Evolutionary conservation across 495 filamentous ascomycete genomes (phyloP).

Genomic region (Hyaloscypha hepaticicola): DNA sequence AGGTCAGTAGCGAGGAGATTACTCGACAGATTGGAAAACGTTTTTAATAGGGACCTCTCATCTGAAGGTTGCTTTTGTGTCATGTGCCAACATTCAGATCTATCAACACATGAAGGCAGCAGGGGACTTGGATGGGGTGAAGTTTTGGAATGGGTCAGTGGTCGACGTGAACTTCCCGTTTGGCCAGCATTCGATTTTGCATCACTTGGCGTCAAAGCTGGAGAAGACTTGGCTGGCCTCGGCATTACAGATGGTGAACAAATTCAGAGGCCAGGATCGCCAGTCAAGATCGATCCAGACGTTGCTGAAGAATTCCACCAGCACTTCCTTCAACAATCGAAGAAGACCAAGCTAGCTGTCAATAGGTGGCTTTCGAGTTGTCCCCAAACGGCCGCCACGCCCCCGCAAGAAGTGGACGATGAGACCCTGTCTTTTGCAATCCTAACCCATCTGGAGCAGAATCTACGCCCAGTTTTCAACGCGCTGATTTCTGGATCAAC

Average conservation of each 20-base stretch:
- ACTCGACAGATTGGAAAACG: constrained; percentile 88
- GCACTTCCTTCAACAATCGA: constrained; percentile 83
- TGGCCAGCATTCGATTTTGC: constrained; percentile 86
- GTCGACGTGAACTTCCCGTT: constrained; percentile 74
- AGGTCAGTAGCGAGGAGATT: constrained; percentile 87
- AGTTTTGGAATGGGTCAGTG: constrained; percentile 88
- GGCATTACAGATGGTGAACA: constrained; percentile 32
- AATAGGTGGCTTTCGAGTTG: constrained; percentile 83
- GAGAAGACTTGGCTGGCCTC: constrained; percentile 40
- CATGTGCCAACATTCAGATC: constrained; percentile 65
- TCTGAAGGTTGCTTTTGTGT: constrained; percentile 75
- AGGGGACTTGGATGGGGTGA: constrained; percentile 94
- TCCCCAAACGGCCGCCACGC: constrained; percentile 65
- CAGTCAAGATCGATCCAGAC: constrained; percentile 86
- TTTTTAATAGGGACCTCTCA: constrained; percentile 89
- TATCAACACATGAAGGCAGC: constrained; percentile 53
- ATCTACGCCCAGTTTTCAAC: constrained; percentile 75
- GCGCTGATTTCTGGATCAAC: constrained; percentile 70
- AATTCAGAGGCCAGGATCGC: constrained; percentile 49
- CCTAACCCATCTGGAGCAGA: constrained; percentile 75
- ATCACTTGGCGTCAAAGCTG: constrained; percentile 56
- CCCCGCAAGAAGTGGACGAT: constrained; percentile 84
- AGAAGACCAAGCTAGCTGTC: constrained; percentile 80
- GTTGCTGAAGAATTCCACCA: constrained; percentile 87
- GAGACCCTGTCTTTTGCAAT: constrained; percentile 92